These are phyloP conservation scores for Diplocarpon mali DNA, from an alignment of 2,329 filamentous ascomycete species.

Conservation along the genomic window DNA sequence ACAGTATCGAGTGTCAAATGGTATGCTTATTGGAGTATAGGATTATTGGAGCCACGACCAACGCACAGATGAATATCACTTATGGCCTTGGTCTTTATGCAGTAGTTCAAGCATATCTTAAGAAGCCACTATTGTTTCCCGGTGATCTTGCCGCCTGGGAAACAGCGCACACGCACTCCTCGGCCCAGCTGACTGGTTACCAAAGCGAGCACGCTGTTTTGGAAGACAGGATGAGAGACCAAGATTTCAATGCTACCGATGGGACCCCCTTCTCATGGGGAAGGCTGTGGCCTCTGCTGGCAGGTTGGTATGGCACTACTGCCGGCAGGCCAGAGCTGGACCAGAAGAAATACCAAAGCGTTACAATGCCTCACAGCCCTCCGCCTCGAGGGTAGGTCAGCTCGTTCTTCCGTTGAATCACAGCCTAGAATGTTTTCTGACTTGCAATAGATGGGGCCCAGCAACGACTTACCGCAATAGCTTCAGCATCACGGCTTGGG, in stretches of 20 bases:
- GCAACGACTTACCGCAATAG: constrained; percentile 29
- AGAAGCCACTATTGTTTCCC: constrained; percentile 33
- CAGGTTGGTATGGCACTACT: constrained; percentile 30
- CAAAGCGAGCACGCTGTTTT: constrained; percentile 40
- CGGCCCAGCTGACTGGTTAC: constrained; percentile 37
- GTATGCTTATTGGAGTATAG: constrained; percentile 2
- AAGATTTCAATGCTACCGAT: constrained; percentile 40
- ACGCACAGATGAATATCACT: constrained; percentile 39
- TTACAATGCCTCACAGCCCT: background rate
- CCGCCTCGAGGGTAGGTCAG: background rate
- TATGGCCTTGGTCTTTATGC: constrained; percentile 40
- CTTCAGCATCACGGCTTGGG: constrained; percentile 37
- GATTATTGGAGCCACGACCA: constrained; percentile 36
- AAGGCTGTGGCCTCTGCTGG: constrained; percentile 36
- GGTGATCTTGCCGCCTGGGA: constrained; percentile 36
- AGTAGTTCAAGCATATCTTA: constrained; percentile 33
- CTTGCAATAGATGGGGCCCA: constrained; percentile 32
- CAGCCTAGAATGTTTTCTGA: background rate
- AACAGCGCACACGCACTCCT: constrained; percentile 31
- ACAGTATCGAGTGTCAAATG: too few relatives aligned
- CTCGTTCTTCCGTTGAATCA: background rate
- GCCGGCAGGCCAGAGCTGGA: constrained; percentile 7
- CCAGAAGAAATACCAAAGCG: background rate
- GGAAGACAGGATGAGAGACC: constrained; percentile 30
- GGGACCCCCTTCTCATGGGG: constrained; percentile 36